Evolutionary conservation across 2,329 filamentous ascomycete genomes (phyloP).

Genomic region (Pseudogymnoascus sp.): DNA sequence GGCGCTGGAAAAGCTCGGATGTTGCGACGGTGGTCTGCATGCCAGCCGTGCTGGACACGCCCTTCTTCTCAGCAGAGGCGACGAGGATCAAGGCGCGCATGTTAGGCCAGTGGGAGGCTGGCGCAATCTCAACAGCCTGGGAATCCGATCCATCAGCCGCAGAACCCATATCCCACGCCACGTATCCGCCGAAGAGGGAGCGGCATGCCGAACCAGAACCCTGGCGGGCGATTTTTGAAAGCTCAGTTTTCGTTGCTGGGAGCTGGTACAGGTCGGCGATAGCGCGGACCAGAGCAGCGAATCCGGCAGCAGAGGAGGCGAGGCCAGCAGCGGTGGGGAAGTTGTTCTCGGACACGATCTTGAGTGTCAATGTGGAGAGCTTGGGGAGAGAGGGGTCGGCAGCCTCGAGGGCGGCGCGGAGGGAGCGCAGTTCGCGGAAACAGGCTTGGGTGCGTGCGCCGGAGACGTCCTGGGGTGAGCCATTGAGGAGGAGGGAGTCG

Average conservation of each 20-base stretch:
- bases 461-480: slow-evolving; percentile 72
- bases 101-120: slow-evolving; percentile 84
- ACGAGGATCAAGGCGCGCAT: slow-evolving; percentile 93
- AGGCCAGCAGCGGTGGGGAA: slow-evolving; percentile 96
- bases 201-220: slow-evolving; percentile 93
- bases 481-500: slow-evolving; percentile 80
- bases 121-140: slow-evolving; percentile 78
- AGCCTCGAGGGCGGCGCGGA: slow-evolving; percentile 69
- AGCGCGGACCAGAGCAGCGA: slow-evolving; percentile 68
- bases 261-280: slow-evolving; percentile 90
- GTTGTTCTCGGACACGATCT: slow-evolving; percentile 94
- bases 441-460: slow-evolving; percentile 91
- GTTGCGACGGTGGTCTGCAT: slow-evolving; percentile 97
- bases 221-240: slow-evolving; percentile 84
- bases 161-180: slow-evolving; percentile 81
- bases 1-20: slow-evolving; percentile 74
- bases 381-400: slow-evolving; percentile 69
- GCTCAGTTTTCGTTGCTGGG: slow-evolving; percentile 69
- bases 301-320: slow-evolving; percentile 62
- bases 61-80: slow-evolving; percentile 89
- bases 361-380: slow-evolving; percentile 68
- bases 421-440: slow-evolving; percentile 73
- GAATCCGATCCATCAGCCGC: slow-evolving; percentile 77
- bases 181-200: slow-evolving; percentile 89
- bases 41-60: slow-evolving; percentile 81